phyloP scores from a whole-genome alignment of 2,329 filamentous ascomycete genomes.

The Chalaropsis ovoidea region DNA sequence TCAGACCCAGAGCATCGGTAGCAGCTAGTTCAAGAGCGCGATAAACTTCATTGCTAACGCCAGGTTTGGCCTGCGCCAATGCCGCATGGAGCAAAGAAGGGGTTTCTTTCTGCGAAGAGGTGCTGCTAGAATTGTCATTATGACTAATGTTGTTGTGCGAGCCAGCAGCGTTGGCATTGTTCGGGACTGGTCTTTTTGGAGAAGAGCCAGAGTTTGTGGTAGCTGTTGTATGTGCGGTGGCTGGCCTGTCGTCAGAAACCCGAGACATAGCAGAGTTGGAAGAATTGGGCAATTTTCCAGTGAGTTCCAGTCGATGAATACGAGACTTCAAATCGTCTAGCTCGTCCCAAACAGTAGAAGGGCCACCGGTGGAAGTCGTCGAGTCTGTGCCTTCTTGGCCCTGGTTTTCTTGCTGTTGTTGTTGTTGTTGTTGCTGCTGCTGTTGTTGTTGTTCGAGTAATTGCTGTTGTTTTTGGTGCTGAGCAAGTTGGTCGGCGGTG shows the following conservation, averaged over 20 bases:
- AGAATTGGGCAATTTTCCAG: constrained; percentile 73
- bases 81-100: constrained; percentile 75
- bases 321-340: constrained; percentile 89
- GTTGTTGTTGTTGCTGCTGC: constrained; percentile 27
- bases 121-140: constrained; percentile 37
- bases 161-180: constrained; percentile 38
- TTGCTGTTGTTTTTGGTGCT: constrained; percentile 29
- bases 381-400: constrained; percentile 66
- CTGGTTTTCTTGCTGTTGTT: constrained; percentile 32
- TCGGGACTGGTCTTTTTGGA: constrained; percentile 53
- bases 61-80: constrained; percentile 62
- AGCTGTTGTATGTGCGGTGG: constrained; percentile 80
- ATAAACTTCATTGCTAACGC: constrained; percentile 63
- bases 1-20: constrained; percentile 67
- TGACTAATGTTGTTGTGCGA: constrained; percentile 34
- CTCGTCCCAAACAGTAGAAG: constrained; percentile 95
- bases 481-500: constrained; percentile 29
- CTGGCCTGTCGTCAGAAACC: constrained; percentile 67
- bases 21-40: constrained; percentile 70
- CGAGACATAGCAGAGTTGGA: constrained; percentile 70
- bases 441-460: constrained; percentile 27
- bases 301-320: constrained; percentile 80
- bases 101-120: constrained; percentile 43
- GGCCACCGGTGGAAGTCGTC: constrained; percentile 74
- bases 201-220: constrained; percentile 81